Evolutionary conservation across 225 moss, liverwort and hornwort genomes (phyloP).

Genomic region (Physcomitrellopsis africana): DNA sequence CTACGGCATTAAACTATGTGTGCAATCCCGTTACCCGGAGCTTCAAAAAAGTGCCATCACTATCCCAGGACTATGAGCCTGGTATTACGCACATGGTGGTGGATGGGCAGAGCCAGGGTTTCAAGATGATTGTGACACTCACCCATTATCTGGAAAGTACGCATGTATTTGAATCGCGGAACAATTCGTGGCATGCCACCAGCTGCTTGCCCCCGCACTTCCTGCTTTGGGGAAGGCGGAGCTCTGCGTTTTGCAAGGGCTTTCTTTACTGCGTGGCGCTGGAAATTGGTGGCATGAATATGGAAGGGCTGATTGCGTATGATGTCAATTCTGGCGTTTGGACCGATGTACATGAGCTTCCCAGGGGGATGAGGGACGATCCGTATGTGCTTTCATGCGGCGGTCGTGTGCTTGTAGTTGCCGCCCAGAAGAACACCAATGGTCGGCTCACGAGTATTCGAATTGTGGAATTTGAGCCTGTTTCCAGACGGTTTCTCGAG

Average conservation of each 20-base stretch:
- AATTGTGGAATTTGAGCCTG: slow-evolving; percentile 64
- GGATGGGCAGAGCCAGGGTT: slow-evolving; percentile 47
- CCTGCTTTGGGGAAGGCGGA: slow-evolving; percentile 56
- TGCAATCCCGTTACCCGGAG: slow-evolving; percentile 64
- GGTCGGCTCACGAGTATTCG: slow-evolving; percentile 67
- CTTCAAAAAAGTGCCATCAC: slow-evolving; percentile 43
- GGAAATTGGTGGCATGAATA: slow-evolving; percentile 60
- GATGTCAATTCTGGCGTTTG: slow-evolving; percentile 57
- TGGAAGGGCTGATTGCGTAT: slow-evolving; percentile 65
- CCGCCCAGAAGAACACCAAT: slow-evolving; percentile 61
- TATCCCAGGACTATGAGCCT: slow-evolving; percentile 52
- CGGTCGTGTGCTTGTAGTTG: slow-evolving; percentile 56
- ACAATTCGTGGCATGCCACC: slow-evolving; percentile 55
- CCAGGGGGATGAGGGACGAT: slow-evolving; percentile 64
- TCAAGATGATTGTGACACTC: slow-evolving; percentile 55
- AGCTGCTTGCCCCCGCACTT: slow-evolving; percentile 62
- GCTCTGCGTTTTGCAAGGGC: slow-evolving; percentile 60
- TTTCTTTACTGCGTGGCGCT: slow-evolving; percentile 68
- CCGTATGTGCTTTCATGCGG: slow-evolving; percentile 59
- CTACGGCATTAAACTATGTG: slow-evolving; percentile 41
- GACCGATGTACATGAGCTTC: slow-evolving; percentile 63
- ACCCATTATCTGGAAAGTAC: slow-evolving; percentile 57
- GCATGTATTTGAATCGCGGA: slow-evolving; percentile 64
- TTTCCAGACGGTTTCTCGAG: slow-evolving; percentile 45
- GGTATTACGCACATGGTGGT: slow-evolving; percentile 70